These are phyloP conservation scores for Acidomyces sp. DNA, from an alignment of 495 filamentous ascomycete species.

Conservation along the genomic window DNA sequence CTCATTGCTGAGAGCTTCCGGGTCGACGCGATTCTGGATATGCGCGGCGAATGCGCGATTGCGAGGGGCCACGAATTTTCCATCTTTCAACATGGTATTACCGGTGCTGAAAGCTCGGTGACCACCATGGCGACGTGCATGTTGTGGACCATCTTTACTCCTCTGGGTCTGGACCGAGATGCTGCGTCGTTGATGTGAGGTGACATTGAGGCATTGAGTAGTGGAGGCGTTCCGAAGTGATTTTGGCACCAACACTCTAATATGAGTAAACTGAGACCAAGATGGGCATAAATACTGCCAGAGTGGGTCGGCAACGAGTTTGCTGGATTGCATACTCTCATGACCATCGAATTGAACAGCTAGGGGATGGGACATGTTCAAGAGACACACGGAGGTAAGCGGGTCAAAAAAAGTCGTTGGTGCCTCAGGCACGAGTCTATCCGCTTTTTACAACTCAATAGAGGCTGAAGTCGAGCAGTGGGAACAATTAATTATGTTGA, in stretches of 20 bases:
- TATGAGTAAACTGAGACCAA: conserved; percentile 3
- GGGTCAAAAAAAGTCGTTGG: too few species aligned
- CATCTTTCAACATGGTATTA: not conserved
- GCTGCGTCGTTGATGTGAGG: not conserved
- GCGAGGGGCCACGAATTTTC: not conserved
- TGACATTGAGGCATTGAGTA: not conserved
- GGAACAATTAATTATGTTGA: too few species aligned
- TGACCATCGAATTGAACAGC: too few species aligned
- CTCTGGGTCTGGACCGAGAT: not conserved
- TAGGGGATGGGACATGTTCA: too few species aligned
- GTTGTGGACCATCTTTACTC: not conserved
- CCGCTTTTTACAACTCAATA: too few species aligned
- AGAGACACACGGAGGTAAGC: too few species aligned
- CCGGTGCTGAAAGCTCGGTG: not conserved
- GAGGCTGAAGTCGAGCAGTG: too few species aligned
- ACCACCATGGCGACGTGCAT: not conserved
- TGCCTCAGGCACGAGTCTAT: too few species aligned
- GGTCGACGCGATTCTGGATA: not conserved
- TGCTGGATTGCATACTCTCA: conserved; percentile 15
- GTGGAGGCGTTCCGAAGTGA: not conserved
- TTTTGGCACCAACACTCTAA: not conserved
- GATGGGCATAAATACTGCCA: conserved; percentile 31
- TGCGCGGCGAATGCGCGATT: not conserved
- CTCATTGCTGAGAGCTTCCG: conserved; percentile 2
- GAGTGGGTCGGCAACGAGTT: conserved; percentile 27